Conservation (phyloP, 352 stramenopile species). For the Phytophthora cryptogea region DNA sequence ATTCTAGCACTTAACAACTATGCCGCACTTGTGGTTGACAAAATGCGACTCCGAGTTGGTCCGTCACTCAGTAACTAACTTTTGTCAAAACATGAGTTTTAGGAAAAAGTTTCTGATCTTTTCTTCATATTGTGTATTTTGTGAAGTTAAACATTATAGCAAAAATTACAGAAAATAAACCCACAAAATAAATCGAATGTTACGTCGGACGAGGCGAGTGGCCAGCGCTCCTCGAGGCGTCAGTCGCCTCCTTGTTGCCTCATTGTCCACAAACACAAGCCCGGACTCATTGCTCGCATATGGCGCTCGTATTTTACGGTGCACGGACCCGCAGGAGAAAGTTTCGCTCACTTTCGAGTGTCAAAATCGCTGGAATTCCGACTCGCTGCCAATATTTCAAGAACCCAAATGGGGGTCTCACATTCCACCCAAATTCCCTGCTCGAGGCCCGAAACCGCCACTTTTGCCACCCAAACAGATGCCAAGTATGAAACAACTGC, state of each 20-base stretch:
- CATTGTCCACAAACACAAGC: not conserved
- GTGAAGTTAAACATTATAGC: no score
- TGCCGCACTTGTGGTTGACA: no score
- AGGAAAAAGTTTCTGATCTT: no score
- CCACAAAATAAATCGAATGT: not conserved
- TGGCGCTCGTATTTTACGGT: conserved; percentile 58
- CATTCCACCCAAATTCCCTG: conserved; percentile 51
- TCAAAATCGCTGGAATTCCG: conserved; percentile 46
- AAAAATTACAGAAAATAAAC: no score
- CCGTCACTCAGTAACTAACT: no score
- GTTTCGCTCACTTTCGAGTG: conserved; percentile 66
- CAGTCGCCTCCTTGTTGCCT: not conserved
- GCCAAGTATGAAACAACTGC: conserved; percentile 68
- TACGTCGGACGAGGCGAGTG: not conserved
- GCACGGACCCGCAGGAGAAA: conserved; percentile 58
- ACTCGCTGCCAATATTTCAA: conserved; percentile 42
- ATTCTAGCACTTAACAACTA: no score
- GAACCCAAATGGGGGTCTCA: conserved; percentile 36
- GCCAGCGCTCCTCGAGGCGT: not conserved
- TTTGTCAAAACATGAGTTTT: no score
- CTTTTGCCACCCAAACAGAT: conserved; percentile 75
- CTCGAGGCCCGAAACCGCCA: conserved; percentile 45
- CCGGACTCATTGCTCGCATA: conserved; percentile 64
- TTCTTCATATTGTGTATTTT: no score
- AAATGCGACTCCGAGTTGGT: no score